These are phyloP conservation scores for Hygrocybe coccinea DNA, from an alignment of 768 basidiomycete genomes.

Conservation along the genomic window DNA sequence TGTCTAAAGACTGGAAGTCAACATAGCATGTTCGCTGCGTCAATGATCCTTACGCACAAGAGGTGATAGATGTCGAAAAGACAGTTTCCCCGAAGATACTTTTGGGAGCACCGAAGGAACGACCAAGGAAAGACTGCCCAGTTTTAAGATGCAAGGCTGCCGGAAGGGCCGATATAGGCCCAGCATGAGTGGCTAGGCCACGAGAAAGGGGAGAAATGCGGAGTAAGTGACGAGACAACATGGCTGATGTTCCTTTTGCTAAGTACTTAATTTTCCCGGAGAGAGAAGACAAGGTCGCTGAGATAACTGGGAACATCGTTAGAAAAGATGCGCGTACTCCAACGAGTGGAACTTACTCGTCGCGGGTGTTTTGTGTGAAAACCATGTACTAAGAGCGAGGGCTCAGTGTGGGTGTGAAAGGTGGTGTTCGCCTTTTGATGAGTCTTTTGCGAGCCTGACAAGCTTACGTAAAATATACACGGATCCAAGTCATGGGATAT, in stretches of 20 bases:
- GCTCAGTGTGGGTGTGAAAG: slow-evolving; percentile 8
- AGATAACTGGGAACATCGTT: slow-evolving; percentile 58
- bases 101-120: slow-evolving; percentile 81
- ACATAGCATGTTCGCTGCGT: background rate
- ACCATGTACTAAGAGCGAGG: slow-evolving; percentile 55
- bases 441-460: background rate
- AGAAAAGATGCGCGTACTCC: slow-evolving; percentile 15
- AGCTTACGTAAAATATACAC: background rate
- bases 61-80: slow-evolving; percentile 98
- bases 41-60: slow-evolving; percentile 54
- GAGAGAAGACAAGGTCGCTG: slow-evolving; percentile 86
- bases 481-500: too few relatives aligned
- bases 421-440: slow-evolving; percentile 4
- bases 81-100: slow-evolving; percentile 96
- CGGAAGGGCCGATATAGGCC: slow-evolving; percentile 47
- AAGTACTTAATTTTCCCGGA: slow-evolving; percentile 38
- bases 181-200: slow-evolving; percentile 64
- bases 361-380: slow-evolving; percentile 82
- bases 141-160: slow-evolving; percentile 89
- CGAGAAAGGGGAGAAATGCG: slow-evolving; percentile 49
- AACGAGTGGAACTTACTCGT: slow-evolving; percentile 57
- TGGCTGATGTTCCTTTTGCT: slow-evolving; percentile 34
- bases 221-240: slow-evolving; percentile 55
- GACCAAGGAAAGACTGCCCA: slow-evolving; percentile 87
- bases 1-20: slow-evolving; percentile 53